Percentiles rank a stretch among this genome's conserved stretches.
These are phyloP conservation scores for Perkinsus chesapeaki DNA, from an alignment of 169 alveolate genomes.

Conservation along the genomic window DNA sequence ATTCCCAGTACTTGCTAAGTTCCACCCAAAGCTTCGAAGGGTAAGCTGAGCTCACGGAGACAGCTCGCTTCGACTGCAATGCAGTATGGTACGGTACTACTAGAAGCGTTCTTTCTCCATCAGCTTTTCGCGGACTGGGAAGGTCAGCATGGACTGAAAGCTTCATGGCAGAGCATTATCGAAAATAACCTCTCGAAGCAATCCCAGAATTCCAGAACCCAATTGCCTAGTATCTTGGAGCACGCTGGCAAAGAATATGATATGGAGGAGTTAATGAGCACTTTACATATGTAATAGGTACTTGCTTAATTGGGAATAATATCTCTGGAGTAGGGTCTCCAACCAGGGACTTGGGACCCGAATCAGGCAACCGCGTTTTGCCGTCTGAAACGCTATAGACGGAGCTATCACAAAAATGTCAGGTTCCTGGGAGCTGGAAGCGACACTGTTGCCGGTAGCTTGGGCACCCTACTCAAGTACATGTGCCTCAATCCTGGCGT, in stretches of 20 bases:
- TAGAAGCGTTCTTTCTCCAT: not conserved
- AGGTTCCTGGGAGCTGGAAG: not conserved
- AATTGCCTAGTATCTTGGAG: not conserved
- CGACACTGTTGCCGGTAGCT: not conserved
- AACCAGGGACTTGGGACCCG: too few relatives aligned
- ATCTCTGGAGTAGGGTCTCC: too few relatives aligned
- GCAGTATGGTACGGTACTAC: not conserved
- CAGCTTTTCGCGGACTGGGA: not conserved
- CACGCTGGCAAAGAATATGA: not conserved
- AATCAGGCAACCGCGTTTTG: too few relatives aligned
- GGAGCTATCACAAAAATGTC: too few relatives aligned
- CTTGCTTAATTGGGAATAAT: too few relatives aligned
- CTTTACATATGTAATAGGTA: not conserved
- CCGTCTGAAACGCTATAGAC: too few relatives aligned
- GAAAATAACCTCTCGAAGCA: not conserved
- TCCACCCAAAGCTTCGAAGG: not conserved
- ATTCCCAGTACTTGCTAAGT: not conserved
- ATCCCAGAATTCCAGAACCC: not conserved
- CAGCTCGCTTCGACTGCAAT: not conserved
- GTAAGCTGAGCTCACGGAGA: not conserved
- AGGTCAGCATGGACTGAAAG: not conserved
- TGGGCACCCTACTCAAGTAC: not conserved
- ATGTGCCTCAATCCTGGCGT: not conserved
- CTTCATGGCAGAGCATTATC: not conserved
- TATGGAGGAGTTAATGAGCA: not conserved